Evolutionary conservation across 2,329 filamentous ascomycete genomes (phyloP), one percentile per base, ranked within the genome.

Genomic region (Exophiala viscosa): DNA sequence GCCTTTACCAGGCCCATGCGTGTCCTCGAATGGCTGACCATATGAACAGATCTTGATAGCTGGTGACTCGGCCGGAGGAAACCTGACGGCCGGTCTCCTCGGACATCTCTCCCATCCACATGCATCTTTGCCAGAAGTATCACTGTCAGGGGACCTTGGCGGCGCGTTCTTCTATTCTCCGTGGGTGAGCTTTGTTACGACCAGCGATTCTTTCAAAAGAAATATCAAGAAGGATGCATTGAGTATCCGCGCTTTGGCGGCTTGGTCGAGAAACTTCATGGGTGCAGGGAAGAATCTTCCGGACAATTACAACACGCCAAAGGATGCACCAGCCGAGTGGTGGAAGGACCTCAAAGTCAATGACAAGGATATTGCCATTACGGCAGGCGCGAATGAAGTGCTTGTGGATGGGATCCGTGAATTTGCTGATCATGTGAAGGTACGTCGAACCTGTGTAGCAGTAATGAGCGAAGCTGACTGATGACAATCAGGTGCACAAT

Each of bases 111-210:
- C 54, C 7, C 82, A 85, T 60, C 79, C 82, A 0, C 81, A 85
- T 57, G 73, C 79, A 0, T 69, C 75, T 1, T 43, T 57, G 3
- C 28, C 50, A 11, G 72, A 82, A 9, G 31, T 59, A 15, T 23
- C 68, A 0, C 23, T 59, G 18, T 48, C 47, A 5, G 41, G 48
- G 13, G 49, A 52, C 14, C 20, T 85, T 7, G 71, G 71, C 1
- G 80, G 74, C 3, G 73, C 75, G 0, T 60, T 83, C 7, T 68
- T 84, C 7, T 75, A 85, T 48, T 77, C 76, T 0, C 82, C 82
- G 0, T 85, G 83, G 82, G 70, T 74, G 2, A 73, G 73, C 0
- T 76, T 84, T 52, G 69, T 72, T 18, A 71, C 69, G 1, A 45
- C 45, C 13, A 31, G 43, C 17, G 42, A 38, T 6, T 47, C 52